Evolutionary conservation across 345 rosid genomes (phyloP).

Genomic region (Citrus inodora): DNA sequence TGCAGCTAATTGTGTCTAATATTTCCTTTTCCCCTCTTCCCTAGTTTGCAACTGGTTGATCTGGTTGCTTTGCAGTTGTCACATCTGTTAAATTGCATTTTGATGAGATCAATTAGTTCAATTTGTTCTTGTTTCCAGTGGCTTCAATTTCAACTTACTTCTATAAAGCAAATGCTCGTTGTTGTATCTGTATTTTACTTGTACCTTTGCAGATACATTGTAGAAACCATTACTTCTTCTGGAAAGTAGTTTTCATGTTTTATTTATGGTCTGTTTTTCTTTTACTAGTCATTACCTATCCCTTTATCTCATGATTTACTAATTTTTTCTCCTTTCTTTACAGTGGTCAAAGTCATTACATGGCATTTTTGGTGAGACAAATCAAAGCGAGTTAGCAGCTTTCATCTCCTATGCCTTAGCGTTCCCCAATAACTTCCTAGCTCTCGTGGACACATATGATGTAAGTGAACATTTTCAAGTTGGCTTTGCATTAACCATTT

Average conservation of each 20-base stretch:
- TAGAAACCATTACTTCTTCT: background rate
- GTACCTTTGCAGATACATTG: background rate
- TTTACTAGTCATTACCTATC: background rate
- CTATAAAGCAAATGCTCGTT: background rate
- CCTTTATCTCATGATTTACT: background rate
- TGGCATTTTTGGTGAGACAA: conserved; percentile 74
- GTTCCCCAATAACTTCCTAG: conserved; percentile 76
- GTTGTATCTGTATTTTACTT: background rate
- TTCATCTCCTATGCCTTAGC: conserved; percentile 92
- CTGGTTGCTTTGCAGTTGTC: conserved; percentile 44
- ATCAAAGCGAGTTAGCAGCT: conserved; percentile 92
- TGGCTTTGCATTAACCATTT: background rate
- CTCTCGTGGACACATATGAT: conserved; percentile 93
- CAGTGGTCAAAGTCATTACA: conserved; percentile 59
- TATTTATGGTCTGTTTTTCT: background rate
- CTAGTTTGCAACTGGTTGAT: background rate
- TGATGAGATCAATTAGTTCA: conserved; percentile 60
- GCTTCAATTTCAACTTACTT: background rate
- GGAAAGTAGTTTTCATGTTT: background rate
- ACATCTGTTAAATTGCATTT: conserved; percentile 35
- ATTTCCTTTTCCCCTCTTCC: background rate
- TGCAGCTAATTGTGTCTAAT: background rate
- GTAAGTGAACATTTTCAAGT: conserved; percentile 41
- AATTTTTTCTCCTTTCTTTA: conserved; percentile 2
- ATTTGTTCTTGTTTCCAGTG: background rate